Evolutionary conservation across 2,329 filamentous ascomycete species (phyloP), one percentile per base, ranked within the genome.

Genomic region (Pseudogymnoascus sp.): DNA sequence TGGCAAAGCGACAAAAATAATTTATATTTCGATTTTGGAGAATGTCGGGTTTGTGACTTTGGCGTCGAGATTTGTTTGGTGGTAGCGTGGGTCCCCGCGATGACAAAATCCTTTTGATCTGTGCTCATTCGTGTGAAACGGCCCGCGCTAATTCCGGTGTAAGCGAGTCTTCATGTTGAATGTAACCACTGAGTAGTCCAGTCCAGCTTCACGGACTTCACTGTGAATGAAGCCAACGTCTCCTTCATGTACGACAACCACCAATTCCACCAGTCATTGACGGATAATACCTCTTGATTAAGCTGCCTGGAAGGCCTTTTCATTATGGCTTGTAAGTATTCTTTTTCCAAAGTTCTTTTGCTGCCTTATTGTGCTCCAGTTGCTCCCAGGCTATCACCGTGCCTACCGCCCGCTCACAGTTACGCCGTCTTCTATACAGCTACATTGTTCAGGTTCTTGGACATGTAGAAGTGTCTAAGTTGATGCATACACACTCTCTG

Each of bases 271-370:
- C 51, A 57, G 51, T 63, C 62, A 39, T 63, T 63, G 45, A 39
- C 45, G 39, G 31, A 51, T 66, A 67, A 39, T 43, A 61, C 39
- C 34, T 39, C 21, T 61, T 48, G 62, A 60, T 65, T 64, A 66
- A 64, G 65, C 62, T 66, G 71, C 65, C 41, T 63, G 71, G 69
- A 68, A 69, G 69, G 71, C 68, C 69, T 69, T 57, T 65, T 67
- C 60, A 71, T 51, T 63, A 76, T 76, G 75, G 75, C 75, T 76
- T 75, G 75, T 77, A 74, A 76, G 75, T 77, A 16, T 65, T 6
- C n/a, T 51, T 48, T 48, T 64, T 61, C 66, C 54, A 3, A 65
- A 62, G 65, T 61, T 66, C 64, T 62, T 65, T 67, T 65, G 36
- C 39, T 16, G 3, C 10, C 37, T 31, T 64, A 36, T 62, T 62